Conservation (phyloP, 2,329 filamentous ascomycete species). For the Hymenoscyphus fructigenus region DNA sequence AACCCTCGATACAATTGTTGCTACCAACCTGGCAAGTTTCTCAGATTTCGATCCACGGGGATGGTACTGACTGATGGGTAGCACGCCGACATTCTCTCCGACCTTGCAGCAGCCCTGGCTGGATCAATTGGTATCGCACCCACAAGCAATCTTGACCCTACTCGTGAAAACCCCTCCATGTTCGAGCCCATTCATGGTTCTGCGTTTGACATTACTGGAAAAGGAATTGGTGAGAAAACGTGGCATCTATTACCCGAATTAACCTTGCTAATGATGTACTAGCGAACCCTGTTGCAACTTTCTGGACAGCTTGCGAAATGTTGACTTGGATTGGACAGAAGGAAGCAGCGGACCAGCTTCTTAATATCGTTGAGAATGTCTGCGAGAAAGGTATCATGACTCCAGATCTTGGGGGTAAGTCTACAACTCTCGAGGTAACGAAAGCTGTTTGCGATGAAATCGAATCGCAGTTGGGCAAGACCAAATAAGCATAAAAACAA, state of each 20-base stretch:
- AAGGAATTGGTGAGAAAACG: constrained; percentile 42
- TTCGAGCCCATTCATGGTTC: constrained; percentile 62
- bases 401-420: constrained; percentile 50
- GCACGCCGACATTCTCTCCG: constrained; percentile 66
- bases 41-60: background rate
- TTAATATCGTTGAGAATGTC: constrained; percentile 53
- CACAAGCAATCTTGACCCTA: constrained; percentile 66
- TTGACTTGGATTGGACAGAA: constrained; percentile 56
- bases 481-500: background rate
- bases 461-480: constrained; percentile 12
- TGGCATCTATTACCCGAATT: background rate
- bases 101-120: constrained; percentile 67
- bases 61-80: constrained; percentile 5
- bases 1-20: constrained; percentile 60
- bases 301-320: constrained; percentile 60
- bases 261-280: background rate
- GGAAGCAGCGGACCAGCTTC: constrained; percentile 48
- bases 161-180: constrained; percentile 53
- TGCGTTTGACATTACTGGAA: constrained; percentile 58
- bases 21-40: constrained; percentile 50
- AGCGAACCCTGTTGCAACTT: constrained; percentile 57
- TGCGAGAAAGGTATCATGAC: constrained; percentile 53
- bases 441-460: constrained; percentile 31
- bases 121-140: constrained; percentile 72
- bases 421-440: constrained; percentile 28